Evolutionary conservation across 805 yeast genomes (phyloP).

Genomic region (Hanseniaspora hatyaiensis): DNA sequence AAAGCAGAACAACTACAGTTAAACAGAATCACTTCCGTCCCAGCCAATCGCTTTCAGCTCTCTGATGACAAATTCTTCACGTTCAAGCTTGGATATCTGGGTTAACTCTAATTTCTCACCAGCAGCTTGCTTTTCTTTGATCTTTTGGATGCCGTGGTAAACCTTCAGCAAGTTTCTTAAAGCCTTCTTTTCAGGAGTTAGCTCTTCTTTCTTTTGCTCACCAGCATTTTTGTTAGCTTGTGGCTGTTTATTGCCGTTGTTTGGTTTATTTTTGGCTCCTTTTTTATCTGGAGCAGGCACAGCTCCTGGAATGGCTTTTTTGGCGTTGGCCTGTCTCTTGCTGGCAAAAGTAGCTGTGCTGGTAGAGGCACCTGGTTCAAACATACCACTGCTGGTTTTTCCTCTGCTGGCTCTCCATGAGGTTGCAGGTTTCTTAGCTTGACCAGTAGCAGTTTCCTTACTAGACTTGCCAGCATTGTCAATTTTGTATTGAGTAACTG

Average conservation of each 20-base stretch:
- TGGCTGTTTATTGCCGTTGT: slow-evolving; percentile 31
- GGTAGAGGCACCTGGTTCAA: slow-evolving; percentile 96
- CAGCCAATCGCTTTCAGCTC: slow-evolving; percentile 73
- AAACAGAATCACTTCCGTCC: slow-evolving; percentile 28
- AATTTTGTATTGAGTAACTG: slow-evolving; percentile 47
- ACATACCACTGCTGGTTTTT: slow-evolving; percentile 58
- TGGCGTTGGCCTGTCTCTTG: slow-evolving; percentile 25
- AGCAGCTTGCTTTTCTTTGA: slow-evolving; percentile 70
- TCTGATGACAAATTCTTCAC: slow-evolving; percentile 67
- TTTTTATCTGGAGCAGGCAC: slow-evolving; percentile 47
- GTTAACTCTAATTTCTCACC: slow-evolving; percentile 88
- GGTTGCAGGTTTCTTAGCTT: slow-evolving; percentile 11
- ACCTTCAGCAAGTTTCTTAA: slow-evolving; percentile 83
- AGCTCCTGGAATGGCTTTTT: slow-evolving; percentile 24
- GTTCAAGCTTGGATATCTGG: slow-evolving; percentile 76
- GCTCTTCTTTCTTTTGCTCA: slow-evolving; percentile 19
- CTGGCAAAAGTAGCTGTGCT: slow-evolving; percentile 35
- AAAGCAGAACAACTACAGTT: too few species aligned
- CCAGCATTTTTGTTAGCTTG: slow-evolving; percentile 19
- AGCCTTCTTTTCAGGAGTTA: slow-evolving; percentile 79
- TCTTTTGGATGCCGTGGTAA: slow-evolving; percentile 84
- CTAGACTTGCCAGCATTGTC: slow-evolving; percentile 26
- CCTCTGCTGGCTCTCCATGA: slow-evolving; percentile 21
- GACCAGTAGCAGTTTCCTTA: not conserved
- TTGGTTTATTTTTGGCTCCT: slow-evolving; percentile 68